Base-by-base conservation (phyloP, 2,329 filamentous ascomycete genomes). In the Domatiomyces catenatus region DNA sequence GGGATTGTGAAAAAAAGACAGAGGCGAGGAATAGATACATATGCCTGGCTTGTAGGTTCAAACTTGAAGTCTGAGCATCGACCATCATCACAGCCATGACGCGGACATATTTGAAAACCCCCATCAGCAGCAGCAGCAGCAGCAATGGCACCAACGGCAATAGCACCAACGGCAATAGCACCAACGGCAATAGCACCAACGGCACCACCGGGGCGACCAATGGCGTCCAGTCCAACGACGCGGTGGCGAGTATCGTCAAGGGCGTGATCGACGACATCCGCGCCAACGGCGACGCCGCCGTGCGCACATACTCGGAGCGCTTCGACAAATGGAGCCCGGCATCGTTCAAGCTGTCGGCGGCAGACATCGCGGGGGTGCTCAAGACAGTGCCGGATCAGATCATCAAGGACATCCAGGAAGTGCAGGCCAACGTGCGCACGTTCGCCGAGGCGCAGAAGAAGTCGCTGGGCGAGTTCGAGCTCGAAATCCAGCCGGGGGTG, bases 281-380 rank as follows among this genome's bases (percentile, higher is more conserved):
- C 0, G 50, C 52, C 3, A 66, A 72, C 19, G 74, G 74, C 2
- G 74, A 77, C 51, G 53, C 58, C 1, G 73, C 74, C 0, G 72
- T 77, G 3, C 64, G 71, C 1, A 58, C 56, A 1, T 76, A 75
- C 59, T 73, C 70, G 1, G 67, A 74, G 49, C 72, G 74, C 54
- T 77, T 77, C 51, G 74, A 77, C 59, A 71, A 71, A 51, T 77
- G 75, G 74, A 66, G 66, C 1, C 74, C 74, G 0, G 36, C 59
- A 0, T 68, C 66, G 1, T 77, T 75, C 64, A 72, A 69, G 53
- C 67, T 77, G 2, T 73, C 71, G 0, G 50, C 61, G 2, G 56
- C 56, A 1, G 64, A 75, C 17, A 75, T 76, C 42, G 60, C 71
- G 8, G 60, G 67, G 1, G 64, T 67, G 39, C 71, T 76, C n/a